A percentile compares a stretch with the other conserved stretches of the same genome.
phyloP scores from a whole-genome alignment of 1,284 basidiomycete species.

The Irpex sp. region DNA sequence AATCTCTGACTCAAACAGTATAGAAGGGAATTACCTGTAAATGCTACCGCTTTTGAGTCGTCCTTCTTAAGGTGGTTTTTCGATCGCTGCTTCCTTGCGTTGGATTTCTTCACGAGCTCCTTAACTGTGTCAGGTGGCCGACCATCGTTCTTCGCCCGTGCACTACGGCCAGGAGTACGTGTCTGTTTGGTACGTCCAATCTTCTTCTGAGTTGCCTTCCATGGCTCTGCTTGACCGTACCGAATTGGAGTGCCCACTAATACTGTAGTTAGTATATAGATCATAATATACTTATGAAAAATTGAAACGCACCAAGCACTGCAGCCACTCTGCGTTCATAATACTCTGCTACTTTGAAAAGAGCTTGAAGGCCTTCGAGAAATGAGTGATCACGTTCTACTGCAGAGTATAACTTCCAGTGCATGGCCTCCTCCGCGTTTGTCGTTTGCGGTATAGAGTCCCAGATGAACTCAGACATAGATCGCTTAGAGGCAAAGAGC shows the following conservation, averaged over 20 bases:
- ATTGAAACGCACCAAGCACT: neutral
- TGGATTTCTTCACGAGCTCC: slow-evolving; percentile 13
- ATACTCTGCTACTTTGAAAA: slow-evolving; percentile 16
- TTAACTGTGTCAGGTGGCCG: slow-evolving; percentile 23
- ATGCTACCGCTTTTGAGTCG: neutral
- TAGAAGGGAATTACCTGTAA: neutral
- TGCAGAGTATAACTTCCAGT: slow-evolving; percentile 25
- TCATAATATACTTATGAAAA: neutral
- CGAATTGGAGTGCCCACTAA: slow-evolving; percentile 9
- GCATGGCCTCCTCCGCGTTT: slow-evolving; percentile 32
- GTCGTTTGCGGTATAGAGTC: slow-evolving; percentile 26
- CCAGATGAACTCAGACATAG: slow-evolving; percentile 19
- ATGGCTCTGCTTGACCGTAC: slow-evolving; percentile 11
- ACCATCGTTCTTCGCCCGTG: slow-evolving; percentile 17
- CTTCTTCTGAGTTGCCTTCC: slow-evolving; percentile 5
- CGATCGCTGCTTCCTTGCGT: neutral
- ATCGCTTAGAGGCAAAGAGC: slow-evolving; percentile 23
- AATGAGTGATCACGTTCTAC: slow-evolving; percentile 18
- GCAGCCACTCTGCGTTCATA: slow-evolving; percentile 7
- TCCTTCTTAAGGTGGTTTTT: neutral
- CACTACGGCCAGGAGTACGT: neutral
- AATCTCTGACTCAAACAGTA: neutral
- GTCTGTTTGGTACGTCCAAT: slow-evolving; percentile 15
- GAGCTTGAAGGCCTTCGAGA: slow-evolving; percentile 19
- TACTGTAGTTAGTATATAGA: neutral